Evolutionary conservation across 2,329 filamentous ascomycete species (phyloP).

Genomic region (Pyrenophora teres): DNA sequence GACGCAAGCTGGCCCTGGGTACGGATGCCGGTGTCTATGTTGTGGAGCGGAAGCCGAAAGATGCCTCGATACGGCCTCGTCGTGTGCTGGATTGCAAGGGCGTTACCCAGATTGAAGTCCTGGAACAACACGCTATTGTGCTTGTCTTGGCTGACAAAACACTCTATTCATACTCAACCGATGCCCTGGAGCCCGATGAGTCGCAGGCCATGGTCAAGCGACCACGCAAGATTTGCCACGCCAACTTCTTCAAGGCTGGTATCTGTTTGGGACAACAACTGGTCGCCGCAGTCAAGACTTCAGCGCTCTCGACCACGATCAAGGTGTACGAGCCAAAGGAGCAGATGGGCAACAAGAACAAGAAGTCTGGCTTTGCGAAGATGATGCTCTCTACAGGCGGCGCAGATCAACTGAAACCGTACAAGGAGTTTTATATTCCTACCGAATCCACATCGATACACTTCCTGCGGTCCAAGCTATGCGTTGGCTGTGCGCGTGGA

Average conservation of each 20-base stretch:
- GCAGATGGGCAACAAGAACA: constrained; percentile 88
- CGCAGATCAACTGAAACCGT: constrained; percentile 89
- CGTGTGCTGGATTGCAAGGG: constrained; percentile 83
- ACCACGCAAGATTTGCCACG: constrained; percentile 95
- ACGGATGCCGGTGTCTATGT: constrained; percentile 94
- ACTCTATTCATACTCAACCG: constrained; percentile 83
- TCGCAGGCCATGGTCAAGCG: constrained; percentile 74
- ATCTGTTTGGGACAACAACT: constrained; percentile 93
- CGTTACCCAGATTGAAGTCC: constrained; percentile 93
- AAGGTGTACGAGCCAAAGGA: constrained; percentile 99
- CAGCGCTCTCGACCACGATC: constrained; percentile 90
- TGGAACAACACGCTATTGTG: constrained; percentile 92
- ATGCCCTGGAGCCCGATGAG: constrained; percentile 84
- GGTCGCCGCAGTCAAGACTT: constrained; percentile 95
- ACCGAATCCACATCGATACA: constrained; percentile 98
- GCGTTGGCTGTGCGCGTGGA: constrained; percentile 90
- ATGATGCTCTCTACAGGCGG: constrained; percentile 90
- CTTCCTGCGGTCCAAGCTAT: constrained; percentile 94
- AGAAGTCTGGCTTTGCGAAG: constrained; percentile 92
- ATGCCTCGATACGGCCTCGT: constrained; percentile 72
- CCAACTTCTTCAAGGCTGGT: constrained; percentile 97
- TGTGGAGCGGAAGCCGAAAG: constrained; percentile 86
- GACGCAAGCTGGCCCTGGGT: constrained; percentile 89
- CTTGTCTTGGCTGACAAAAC: constrained; percentile 93
- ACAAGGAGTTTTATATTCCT: constrained; percentile 92